These are phyloP conservation scores for Penicillium coprophilum DNA, from an alignment of 495 filamentous ascomycete species.

Conservation along the genomic window DNA sequence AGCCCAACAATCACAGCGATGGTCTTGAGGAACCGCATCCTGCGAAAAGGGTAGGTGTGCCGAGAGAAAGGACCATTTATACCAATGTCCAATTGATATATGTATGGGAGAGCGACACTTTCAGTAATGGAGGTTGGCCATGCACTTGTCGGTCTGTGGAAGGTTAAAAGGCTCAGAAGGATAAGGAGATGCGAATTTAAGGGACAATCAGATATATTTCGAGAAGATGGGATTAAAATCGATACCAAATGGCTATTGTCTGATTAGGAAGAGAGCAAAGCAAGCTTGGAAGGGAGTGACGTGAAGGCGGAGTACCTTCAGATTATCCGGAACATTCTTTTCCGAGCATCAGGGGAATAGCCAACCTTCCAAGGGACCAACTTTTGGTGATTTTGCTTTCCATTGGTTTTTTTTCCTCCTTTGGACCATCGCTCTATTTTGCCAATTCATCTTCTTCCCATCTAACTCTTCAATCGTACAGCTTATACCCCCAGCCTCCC, in stretches of 20 bases:
- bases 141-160: conserved; percentile 13
- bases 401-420: too few species aligned
- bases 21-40: conserved; percentile 39
- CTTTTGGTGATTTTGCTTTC: too few species aligned
- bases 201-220: not conserved
- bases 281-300: conserved; percentile 18
- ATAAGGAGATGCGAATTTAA: not conserved
- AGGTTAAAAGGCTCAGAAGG: conserved; percentile 8
- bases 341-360: too few species aligned
- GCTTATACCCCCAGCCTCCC: too few species aligned
- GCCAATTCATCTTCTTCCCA: too few species aligned
- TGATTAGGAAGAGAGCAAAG: conserved; percentile 1
- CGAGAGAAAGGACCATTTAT: not conserved
- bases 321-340: too few species aligned
- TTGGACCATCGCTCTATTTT: too few species aligned
- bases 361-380: too few species aligned
- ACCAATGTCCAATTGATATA: not conserved
- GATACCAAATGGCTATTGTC: too few species aligned
- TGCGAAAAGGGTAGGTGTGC: not conserved
- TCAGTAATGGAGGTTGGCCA: conserved; percentile 12
- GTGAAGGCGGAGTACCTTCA: conserved; percentile 25
- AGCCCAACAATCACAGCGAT: conserved; percentile 32
- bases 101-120: not conserved
- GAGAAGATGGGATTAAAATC: not conserved
- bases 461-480: too few species aligned